phyloP scores from a whole-genome alignment of 352 stramenopile species.

The Phytophthora litchii region DNA sequence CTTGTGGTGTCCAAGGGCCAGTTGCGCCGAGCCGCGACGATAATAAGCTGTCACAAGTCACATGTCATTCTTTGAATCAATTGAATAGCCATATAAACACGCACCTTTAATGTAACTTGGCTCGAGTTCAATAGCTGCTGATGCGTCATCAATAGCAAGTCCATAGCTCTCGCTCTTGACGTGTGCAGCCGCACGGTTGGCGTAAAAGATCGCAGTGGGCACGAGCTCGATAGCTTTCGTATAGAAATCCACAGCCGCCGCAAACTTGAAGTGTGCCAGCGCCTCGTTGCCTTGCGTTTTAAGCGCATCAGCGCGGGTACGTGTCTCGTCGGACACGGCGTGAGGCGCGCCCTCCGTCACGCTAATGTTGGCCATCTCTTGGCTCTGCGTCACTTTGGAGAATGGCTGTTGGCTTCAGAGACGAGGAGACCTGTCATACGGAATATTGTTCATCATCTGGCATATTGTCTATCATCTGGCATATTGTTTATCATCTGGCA shows the following conservation, averaged over 20 bases:
- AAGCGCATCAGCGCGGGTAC: conserved; percentile 67
- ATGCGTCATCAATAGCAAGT: conserved; percentile 96
- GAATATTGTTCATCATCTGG: background rate
- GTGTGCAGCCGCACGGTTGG: conserved; percentile 96
- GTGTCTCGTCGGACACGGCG: conserved; percentile 65
- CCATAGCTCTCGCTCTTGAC: conserved; percentile 99
- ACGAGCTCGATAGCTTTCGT: conserved; percentile 87
- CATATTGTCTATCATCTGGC: conserved; percentile 10
- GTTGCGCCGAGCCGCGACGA: conserved; percentile 94
- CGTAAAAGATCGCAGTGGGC: conserved; percentile 93
- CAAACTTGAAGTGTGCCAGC: conserved; percentile 84
- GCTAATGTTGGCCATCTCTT: conserved; percentile 45
- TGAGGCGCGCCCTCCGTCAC: conserved; percentile 63
- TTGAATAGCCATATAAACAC: background rate
- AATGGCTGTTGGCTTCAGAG: conserved; percentile 1
- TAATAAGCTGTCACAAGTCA: conserved; percentile 91
- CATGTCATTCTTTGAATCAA: conserved; percentile 6
- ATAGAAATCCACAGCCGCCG: conserved; percentile 87
- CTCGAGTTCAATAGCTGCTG: conserved; percentile 94
- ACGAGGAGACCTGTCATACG: conserved; percentile 1
- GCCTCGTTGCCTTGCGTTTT: conserved; percentile 89
- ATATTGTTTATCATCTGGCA: conserved; percentile 1
- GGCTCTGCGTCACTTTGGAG: conserved; percentile 2
- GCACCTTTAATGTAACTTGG: conserved; percentile 95
- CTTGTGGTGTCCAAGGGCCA: conserved; percentile 97